Evolutionary conservation across 352 stramenopile genomes (phyloP).

Genomic region (Pythium pyrilobum): DNA sequence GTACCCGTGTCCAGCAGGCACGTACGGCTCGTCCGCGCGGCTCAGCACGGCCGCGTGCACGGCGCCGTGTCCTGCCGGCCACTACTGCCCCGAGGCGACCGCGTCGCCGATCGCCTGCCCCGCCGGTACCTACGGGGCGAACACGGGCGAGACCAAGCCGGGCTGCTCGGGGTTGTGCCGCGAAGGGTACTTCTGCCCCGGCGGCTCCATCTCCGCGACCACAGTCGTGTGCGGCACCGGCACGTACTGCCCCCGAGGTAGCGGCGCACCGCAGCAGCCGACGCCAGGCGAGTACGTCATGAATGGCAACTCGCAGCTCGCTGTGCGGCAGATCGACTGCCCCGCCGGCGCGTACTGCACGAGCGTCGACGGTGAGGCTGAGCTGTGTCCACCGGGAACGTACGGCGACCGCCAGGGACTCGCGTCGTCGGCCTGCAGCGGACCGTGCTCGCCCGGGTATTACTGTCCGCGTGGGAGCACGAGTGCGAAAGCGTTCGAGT

Average conservation of each 20-base stretch:
- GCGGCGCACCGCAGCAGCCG: slow-evolving; percentile 13
- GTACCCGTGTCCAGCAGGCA: slow-evolving; percentile 41
- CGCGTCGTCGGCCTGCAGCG: slow-evolving; percentile 34
- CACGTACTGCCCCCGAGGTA: slow-evolving; percentile 39
- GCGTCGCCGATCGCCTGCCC: slow-evolving; percentile 30
- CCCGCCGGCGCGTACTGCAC: slow-evolving; percentile 45
- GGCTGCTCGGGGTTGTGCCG: slow-evolving; percentile 56
- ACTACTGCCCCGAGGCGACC: slow-evolving; percentile 47
- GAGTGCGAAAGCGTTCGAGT: slow-evolving; percentile 28
- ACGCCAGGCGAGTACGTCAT: slow-evolving; percentile 30
- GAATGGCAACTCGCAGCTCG: slow-evolving; percentile 21
- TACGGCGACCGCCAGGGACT: slow-evolving; percentile 52
- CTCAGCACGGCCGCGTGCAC: slow-evolving; percentile 33
- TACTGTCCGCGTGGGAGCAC: slow-evolving; percentile 54
- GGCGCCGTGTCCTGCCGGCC: slow-evolving; percentile 42
- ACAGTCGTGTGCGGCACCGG: slow-evolving; percentile 27
- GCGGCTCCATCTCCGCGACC: slow-evolving; percentile 41
- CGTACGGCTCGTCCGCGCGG: slow-evolving; percentile 29
- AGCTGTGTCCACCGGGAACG: slow-evolving; percentile 49
- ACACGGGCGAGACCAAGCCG: slow-evolving; percentile 25
- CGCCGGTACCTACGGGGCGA: slow-evolving; percentile 49
- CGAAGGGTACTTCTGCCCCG: slow-evolving; percentile 56
- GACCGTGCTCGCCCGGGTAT: slow-evolving; percentile 42
- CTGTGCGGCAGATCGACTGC: slow-evolving; percentile 19
- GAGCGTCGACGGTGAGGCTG: slow-evolving; percentile 22